Percentiles rank a stretch among this genome's conserved stretches.
Conservation (phyloP, 2,329 filamentous ascomycete species). For the Fusarium sp. region DNA sequence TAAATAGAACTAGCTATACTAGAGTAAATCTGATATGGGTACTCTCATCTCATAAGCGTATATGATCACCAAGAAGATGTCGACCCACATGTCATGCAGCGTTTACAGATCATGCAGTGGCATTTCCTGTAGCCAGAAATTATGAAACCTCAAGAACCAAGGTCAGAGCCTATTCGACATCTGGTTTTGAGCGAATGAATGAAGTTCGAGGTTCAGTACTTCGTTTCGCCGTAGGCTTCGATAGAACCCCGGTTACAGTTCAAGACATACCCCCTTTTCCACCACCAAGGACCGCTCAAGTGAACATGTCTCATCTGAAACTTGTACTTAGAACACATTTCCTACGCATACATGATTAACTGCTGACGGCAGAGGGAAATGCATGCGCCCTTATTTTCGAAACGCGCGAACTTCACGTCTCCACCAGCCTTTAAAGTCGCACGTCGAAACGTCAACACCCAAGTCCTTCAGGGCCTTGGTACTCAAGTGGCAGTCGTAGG, state of each 20-base stretch:
- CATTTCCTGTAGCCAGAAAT: background rate
- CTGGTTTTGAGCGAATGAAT: background rate
- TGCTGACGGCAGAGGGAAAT: background rate
- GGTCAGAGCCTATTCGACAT: background rate
- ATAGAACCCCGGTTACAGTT: background rate
- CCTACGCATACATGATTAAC: background rate
- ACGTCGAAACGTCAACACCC: slow-evolving; percentile 78
- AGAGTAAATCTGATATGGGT: background rate
- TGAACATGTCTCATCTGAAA: slow-evolving; percentile 10
- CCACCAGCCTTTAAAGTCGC: slow-evolving; percentile 87
- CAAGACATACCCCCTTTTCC: slow-evolving; percentile 31
- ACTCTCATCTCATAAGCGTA: background rate
- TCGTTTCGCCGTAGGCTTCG: slow-evolving; percentile 4
- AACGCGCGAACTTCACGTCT: slow-evolving; percentile 70
- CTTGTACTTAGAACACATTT: slow-evolving; percentile 12
- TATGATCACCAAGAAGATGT: background rate
- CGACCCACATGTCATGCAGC: background rate
- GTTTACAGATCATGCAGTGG: background rate
- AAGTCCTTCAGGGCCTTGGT: slow-evolving; percentile 78
- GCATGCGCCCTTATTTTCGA: slow-evolving; percentile 57
- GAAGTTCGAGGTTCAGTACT: slow-evolving; percentile 2
- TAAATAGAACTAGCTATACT: background rate
- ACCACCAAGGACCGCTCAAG: slow-evolving; percentile 13
- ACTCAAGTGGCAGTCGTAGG: slow-evolving; percentile 89
- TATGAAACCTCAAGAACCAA: background rate